Base-by-base conservation (phyloP, 768 basidiomycete genomes). In the Pulveroboletus sp. region DNA sequence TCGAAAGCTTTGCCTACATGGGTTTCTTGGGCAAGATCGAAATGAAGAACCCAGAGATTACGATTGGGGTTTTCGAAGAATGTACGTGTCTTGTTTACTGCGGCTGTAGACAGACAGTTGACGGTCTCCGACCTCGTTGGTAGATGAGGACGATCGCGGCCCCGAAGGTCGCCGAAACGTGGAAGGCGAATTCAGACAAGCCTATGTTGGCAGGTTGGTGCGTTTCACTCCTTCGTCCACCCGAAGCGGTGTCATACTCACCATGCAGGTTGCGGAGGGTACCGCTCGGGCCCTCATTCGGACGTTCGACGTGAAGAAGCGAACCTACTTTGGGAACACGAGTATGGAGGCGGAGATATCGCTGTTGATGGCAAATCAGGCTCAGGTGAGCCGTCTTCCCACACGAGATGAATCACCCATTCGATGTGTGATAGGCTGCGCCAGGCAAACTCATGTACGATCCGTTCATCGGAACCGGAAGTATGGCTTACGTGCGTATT, bases 311-410 rank as follows among this genome's bases (percentile, higher is more conserved):
- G 86, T 99, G 42, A 98, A 96, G 68, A 90, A 91, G 58, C 79
- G 96, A 9, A 72, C 73, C 13, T 98, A 89, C 62, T 97, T 83
- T 65, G 96, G 96, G 4, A 99, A 94, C 57, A 99, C 96, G 0
- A 90, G 89, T 59, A 99, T 99, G 96, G 94, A 96, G 58, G 83
- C 95, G 0, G 93, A 97, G 65, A 85, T 97, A 41, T 94, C 93
- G 2, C 72, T 99, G 38, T 69, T 98, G 23, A 98, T 98, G 94
- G 92, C 94, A 9, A 95, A 95, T 59, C 96, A 99, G 67, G 84
- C 93, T 0, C 71, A 95, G 68, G 93, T 89, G 54, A 42, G 74
- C n/a, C n/a, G 43, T 32, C 36, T 31, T 27, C 36, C 10, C 14
- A 32, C 27, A 20, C 13, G 19, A 32, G 20, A 35, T 20, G 22